Percentiles rank a stretch among this genome's conserved stretches.
These are phyloP conservation scores for Orbilia quercus DNA, from an alignment of 2,329 filamentous ascomycete genomes.

Conservation along the genomic window DNA sequence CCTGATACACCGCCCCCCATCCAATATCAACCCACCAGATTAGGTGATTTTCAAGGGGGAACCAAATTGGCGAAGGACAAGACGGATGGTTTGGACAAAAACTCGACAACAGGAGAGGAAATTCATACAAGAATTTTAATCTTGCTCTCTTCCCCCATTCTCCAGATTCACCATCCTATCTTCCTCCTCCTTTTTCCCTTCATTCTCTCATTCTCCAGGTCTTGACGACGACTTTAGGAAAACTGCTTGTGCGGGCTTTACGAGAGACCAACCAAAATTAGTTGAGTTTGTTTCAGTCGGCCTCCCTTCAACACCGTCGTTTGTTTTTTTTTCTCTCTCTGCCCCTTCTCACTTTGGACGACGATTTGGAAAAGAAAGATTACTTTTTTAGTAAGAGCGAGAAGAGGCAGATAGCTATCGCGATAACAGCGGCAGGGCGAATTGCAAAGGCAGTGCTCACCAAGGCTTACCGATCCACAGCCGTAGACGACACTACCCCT, in stretches of 20 bases:
- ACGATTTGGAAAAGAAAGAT: constrained; percentile 3
- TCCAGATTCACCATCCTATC: constrained; percentile 6
- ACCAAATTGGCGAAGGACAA: constrained; percentile 44
- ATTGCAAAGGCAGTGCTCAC: constrained; percentile 6
- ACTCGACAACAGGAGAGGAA: constrained; percentile 29
- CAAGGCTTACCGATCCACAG: constrained; percentile 2
- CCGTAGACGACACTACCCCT: not conserved
- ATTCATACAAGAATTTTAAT: constrained; percentile 42
- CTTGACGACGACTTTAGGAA: constrained; percentile 36
- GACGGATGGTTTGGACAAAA: constrained; percentile 38
- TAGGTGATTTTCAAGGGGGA: constrained; percentile 46
- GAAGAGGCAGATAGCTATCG: constrained; percentile 21
- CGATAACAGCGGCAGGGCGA: constrained; percentile 22
- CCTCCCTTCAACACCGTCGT: constrained; percentile 24
- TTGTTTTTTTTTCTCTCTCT: constrained; percentile 13
- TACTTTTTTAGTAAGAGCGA: constrained; percentile 11
- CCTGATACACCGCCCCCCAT: constrained; percentile 49
- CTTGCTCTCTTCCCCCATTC: constrained; percentile 9
- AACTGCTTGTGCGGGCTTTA: constrained; percentile 20
- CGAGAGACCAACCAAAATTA: constrained; percentile 21
- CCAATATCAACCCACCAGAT: constrained; percentile 50
- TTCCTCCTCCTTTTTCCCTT: constrained; percentile 9
- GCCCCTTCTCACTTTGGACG: too few relatives aligned
- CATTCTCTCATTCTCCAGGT: constrained; percentile 25
- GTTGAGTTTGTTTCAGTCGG: constrained; percentile 40